A percentile compares a stretch with the other conserved stretches of the same genome.
These are phyloP conservation scores for Thalassiosira exigua DNA, from an alignment of 352 stramenopile genomes.

Conservation along the genomic window DNA sequence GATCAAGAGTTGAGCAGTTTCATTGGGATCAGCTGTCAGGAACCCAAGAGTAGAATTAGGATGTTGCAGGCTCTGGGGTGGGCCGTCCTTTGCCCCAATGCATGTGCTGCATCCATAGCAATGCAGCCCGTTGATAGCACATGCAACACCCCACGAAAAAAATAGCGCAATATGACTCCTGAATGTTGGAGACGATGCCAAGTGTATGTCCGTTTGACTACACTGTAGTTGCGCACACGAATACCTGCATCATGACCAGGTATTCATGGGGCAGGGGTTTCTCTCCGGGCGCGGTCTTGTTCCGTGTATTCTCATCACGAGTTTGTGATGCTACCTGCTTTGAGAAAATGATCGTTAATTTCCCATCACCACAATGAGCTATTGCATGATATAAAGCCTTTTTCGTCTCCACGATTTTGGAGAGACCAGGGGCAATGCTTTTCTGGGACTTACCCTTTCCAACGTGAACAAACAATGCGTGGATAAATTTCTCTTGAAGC, in stretches of 20 bases:
- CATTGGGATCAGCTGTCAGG: background rate
- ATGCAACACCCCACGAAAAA: constrained; percentile 26
- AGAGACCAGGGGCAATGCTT: background rate
- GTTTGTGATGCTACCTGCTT: constrained; percentile 24
- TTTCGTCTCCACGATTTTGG: constrained; percentile 1
- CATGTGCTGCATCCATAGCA: constrained; percentile 44
- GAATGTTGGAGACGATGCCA: constrained; percentile 5
- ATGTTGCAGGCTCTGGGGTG: constrained; percentile 25
- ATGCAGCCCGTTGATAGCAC: constrained; percentile 28
- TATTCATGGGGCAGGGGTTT: constrained; percentile 11
- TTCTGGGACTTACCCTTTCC: constrained; percentile 13
- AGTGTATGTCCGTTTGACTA: constrained; percentile 27
- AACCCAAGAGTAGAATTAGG: constrained; percentile 22
- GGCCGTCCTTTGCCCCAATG: constrained; percentile 33
- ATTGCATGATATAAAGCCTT: constrained; percentile 30
- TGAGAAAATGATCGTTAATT: constrained; percentile 11
- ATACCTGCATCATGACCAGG: constrained; percentile 14
- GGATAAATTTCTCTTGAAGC: constrained; percentile 29
- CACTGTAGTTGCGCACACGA: constrained; percentile 9
- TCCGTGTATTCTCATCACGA: constrained; percentile 22
- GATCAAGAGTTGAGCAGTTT: constrained; percentile 1
- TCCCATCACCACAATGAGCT: too few relatives aligned
- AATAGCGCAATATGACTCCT: constrained; percentile 27
- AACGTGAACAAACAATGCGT: constrained; percentile 29
- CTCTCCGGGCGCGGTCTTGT: background rate